A percentile compares a stretch with the other conserved stretches of the same genome.
Evolutionary conservation across 1,139 yeast species (phyloP).

Genomic region (Hyphopichia burtonii): DNA sequence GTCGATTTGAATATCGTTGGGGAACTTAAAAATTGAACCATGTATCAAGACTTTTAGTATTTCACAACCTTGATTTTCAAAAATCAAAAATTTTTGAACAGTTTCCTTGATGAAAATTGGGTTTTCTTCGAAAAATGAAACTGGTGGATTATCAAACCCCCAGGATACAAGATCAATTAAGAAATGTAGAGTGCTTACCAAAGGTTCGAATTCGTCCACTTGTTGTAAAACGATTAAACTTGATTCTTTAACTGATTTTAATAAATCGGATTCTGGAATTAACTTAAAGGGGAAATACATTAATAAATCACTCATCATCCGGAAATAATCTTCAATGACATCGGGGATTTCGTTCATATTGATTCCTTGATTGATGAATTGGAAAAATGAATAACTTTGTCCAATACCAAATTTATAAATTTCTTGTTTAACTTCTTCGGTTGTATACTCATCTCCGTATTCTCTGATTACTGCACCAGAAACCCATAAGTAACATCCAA

Average conservation of each 20-base stretch:
- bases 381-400: constrained; percentile 45
- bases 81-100: constrained; percentile 36
- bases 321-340: constrained; percentile 82
- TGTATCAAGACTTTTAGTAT: constrained; percentile 54
- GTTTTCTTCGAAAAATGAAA: constrained; percentile 60
- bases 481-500: constrained; percentile 89
- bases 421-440: constrained; percentile 34
- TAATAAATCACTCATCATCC: constrained; percentile 76
- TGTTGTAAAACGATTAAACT: constrained; percentile 54
- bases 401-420: constrained; percentile 50
- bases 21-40: constrained; percentile 73
- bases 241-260: constrained; percentile 59
- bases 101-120: constrained; percentile 48
- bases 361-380: constrained; percentile 21
- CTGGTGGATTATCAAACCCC: constrained; percentile 81
- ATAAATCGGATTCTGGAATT: constrained; percentile 53
- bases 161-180: constrained; percentile 77
- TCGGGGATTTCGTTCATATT: constrained; percentile 48
- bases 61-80: constrained; percentile 56
- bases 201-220: constrained; percentile 69
- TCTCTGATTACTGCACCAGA: constrained; percentile 82
- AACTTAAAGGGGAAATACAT: constrained; percentile 75
- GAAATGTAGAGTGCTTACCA: constrained; percentile 70
- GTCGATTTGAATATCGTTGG: constrained; percentile 68
- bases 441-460: constrained; percentile 61